Conservation (phyloP, 805 yeast genomes). For the Candida yuanshanica region DNA sequence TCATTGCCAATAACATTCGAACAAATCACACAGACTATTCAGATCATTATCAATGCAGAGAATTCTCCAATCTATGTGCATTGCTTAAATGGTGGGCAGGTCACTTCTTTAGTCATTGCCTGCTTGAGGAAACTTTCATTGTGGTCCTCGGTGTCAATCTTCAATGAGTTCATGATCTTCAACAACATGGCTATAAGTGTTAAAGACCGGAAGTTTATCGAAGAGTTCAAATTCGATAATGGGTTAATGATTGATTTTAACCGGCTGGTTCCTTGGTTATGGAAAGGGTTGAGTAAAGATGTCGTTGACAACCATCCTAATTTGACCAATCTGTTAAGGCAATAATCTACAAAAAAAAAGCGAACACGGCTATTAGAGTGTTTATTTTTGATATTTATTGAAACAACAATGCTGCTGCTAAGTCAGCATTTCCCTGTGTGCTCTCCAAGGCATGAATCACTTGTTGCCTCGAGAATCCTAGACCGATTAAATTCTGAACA, state of each 20-base stretch:
- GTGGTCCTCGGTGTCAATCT: conserved; percentile 87
- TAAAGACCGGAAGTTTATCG: conserved; percentile 80
- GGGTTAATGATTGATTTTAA: background rate
- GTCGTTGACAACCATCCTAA: conserved; percentile 25
- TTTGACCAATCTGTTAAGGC: conserved; percentile 2
- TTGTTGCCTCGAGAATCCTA: conserved; percentile 68
- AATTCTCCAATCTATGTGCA: conserved; percentile 75
- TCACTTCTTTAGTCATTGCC: conserved; percentile 78
- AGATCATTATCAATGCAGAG: conserved; percentile 50
- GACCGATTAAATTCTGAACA: conserved; percentile 44
- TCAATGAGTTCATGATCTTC: conserved; percentile 73
- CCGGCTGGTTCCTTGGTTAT: conserved; percentile 25
- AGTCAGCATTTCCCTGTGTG: conserved; percentile 73
- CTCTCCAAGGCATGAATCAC: conserved; percentile 59
- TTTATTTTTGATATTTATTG: too few species aligned
- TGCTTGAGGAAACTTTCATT: conserved; percentile 76
- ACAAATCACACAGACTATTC: conserved; percentile 50
- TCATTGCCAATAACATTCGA: conserved; percentile 52
- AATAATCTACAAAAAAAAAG: too few species aligned
- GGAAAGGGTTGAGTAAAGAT: conserved; percentile 24
- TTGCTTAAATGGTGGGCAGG: conserved; percentile 86
- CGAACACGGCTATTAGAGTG: too few species aligned
- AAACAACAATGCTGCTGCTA: conserved; percentile 80
- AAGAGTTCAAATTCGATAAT: conserved; percentile 60
- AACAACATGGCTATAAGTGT: conserved; percentile 69